Base-by-base conservation (phyloP, 2,329 filamentous ascomycete species). In the Nemania serpens region DNA sequence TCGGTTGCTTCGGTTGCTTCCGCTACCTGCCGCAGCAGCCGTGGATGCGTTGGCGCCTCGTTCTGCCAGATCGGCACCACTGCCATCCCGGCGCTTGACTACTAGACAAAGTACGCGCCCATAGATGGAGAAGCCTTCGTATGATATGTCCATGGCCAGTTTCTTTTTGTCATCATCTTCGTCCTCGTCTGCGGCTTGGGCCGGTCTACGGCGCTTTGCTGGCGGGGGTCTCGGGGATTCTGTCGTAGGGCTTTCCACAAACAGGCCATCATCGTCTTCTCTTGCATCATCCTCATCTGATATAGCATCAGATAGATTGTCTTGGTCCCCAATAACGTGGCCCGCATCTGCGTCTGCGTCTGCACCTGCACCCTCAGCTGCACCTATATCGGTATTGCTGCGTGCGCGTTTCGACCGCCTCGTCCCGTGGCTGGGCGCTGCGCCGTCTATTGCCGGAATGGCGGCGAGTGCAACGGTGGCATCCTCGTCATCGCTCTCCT, bases 41-140 rank as follows among this genome's bases (percentile, higher is more conserved):
- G 65, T 69, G 50, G 68, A 55, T 56, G 58, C 58, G 54, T 58
- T 68, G 52, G 66, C 70, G 58, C 72, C 71, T 51, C 64, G 69
- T 66, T 57, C 71, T 64, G 57, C 72, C 64, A 55, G 72, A 75
- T 58, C 75, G 48, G 75, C 74, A 66, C 77, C 82, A 67, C 76
- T 79, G 49, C 80, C 82, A 66, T 88, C 89, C 63, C 89, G 88
- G 73, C 89, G 91, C 75, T 87, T 88, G 71, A 99, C 88, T 9
- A 99, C 90, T 60, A 99, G 82, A 75, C 93, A 98, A 25, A 99
- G 81, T 48, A 97, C 92, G 68, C 92, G 90, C 11, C 95, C 93
- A 77, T 97, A 96, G 72, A 99, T 97, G 69, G 90, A 91, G 77
- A 98, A 98, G 9, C 95, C 94, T 71, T 98, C 93, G 76, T 98